A percentile compares a stretch with the other conserved stretches of the same genome.
These are phyloP conservation scores for Irpex sp. DNA, from an alignment of 1,284 basidiomycete genomes.

Conservation along the genomic window DNA sequence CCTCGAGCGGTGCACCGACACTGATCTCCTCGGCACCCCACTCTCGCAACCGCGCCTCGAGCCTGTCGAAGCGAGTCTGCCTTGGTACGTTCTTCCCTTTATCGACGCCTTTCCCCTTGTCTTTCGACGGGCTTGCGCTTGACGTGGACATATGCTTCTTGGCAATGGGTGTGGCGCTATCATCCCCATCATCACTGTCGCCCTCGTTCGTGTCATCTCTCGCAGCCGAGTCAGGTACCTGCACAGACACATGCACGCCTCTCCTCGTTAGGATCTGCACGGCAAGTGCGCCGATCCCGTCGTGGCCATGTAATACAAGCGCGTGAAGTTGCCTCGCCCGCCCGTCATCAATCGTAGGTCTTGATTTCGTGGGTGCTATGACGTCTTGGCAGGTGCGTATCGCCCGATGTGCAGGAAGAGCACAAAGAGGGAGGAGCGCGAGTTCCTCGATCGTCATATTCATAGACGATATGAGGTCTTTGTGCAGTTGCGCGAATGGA, in stretches of 20 bases:
- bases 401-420: constrained; percentile 73
- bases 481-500: constrained; percentile 14
- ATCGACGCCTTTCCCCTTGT: neutral
- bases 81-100: neutral
- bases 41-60: constrained; percentile 49
- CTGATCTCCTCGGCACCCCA: constrained; percentile 68
- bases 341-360: constrained; percentile 5
- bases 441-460: constrained; percentile 67
- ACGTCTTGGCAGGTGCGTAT: constrained; percentile 49
- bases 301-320: constrained; percentile 71
- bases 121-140: neutral
- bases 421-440: constrained; percentile 70
- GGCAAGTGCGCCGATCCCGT: constrained; percentile 69
- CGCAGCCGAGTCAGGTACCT: constrained; percentile 47
- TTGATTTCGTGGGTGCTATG: constrained; percentile 15
- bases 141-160: neutral
- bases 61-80: constrained; percentile 23
- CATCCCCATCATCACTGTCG: constrained; percentile 10
- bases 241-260: constrained; percentile 65
- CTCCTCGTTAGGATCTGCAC: constrained; percentile 63
- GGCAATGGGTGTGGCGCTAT: constrained; percentile 8
- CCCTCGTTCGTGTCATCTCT: constrained; percentile 13
- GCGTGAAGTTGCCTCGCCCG: constrained; percentile 29
- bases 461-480: constrained; percentile 13
- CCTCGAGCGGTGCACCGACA: constrained; percentile 49